phyloP scores from a whole-genome alignment of 2,329 filamentous ascomycete genomes.

The Cytospora schulzeri region DNA sequence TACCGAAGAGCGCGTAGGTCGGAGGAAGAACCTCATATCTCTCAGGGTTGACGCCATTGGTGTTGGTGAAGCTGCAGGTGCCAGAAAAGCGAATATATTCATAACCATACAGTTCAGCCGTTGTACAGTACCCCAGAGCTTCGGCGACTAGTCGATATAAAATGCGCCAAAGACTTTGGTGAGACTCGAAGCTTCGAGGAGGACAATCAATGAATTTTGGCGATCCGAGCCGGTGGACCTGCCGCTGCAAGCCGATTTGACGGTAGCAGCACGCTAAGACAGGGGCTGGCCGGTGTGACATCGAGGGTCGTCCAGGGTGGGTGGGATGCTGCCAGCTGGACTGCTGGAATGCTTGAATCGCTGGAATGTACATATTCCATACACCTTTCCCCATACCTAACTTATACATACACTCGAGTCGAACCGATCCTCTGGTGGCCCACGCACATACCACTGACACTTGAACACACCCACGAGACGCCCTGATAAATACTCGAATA shows the following conservation, averaged over 20 bases:
- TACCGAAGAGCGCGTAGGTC: slow-evolving; percentile 31
- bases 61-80: too few relatives aligned
- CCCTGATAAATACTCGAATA: slow-evolving; percentile 8
- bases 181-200: not conserved
- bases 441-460: slow-evolving; percentile 19
- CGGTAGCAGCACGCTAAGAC: slow-evolving; percentile 21
- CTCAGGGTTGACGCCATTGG: slow-evolving; percentile 22
- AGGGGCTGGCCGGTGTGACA: slow-evolving; percentile 23
- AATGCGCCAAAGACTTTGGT: slow-evolving; percentile 1
- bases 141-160: not conserved
- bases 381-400: not conserved
- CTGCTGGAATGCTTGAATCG: slow-evolving; percentile 15
- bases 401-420: not conserved
- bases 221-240: slow-evolving; percentile 20
- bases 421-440: slow-evolving; percentile 13
- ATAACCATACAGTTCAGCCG: too few relatives aligned
- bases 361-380: slow-evolving; percentile 5
- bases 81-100: not conserved
- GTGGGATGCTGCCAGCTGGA: slow-evolving; percentile 25
- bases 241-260: slow-evolving; percentile 25
- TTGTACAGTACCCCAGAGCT: not conserved
- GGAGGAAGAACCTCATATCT: slow-evolving; percentile 11
- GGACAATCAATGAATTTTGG: slow-evolving; percentile 20
- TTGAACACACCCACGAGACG: not conserved
- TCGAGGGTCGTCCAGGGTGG: slow-evolving; percentile 15